Conservation (phyloP, 2,329 filamentous ascomycete species). For the Pseudogymnoascus pannorum region DNA sequence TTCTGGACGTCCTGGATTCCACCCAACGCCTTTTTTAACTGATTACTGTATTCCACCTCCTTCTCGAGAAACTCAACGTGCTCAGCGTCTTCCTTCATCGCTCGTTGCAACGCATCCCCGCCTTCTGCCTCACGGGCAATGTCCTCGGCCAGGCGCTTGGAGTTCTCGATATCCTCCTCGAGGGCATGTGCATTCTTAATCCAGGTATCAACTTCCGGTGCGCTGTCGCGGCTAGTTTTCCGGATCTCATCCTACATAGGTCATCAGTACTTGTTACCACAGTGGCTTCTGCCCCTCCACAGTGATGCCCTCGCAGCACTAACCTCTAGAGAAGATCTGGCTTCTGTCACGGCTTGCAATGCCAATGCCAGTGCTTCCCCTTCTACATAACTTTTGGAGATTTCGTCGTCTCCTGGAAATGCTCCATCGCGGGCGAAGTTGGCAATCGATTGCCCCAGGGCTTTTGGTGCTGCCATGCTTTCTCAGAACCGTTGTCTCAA, state of each 20-base stretch:
- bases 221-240: constrained; percentile 66
- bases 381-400: constrained; percentile 28
- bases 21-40: constrained; percentile 44
- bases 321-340: constrained; percentile 36
- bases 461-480: constrained; percentile 26
- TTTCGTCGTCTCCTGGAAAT: constrained; percentile 41
- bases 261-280: constrained; percentile 13
- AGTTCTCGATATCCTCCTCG: constrained; percentile 76
- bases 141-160: constrained; percentile 69
- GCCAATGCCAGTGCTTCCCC: constrained; percentile 33
- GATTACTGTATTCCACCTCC: constrained; percentile 52
- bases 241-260: constrained; percentile 59
- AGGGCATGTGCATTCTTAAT: constrained; percentile 75
- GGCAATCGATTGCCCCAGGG: constrained; percentile 53
- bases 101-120: constrained; percentile 39
- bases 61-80: constrained; percentile 49
- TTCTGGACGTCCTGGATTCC: constrained; percentile 50
- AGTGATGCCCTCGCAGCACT: not conserved
- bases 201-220: constrained; percentile 78
- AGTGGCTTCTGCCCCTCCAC: not conserved
- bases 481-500: not conserved
- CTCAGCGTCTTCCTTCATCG: constrained; percentile 39
- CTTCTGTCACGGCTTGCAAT: constrained; percentile 35
- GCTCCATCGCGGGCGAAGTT: constrained; percentile 46
- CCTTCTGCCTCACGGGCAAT: constrained; percentile 72